Conservation (phyloP, 768 basidiomycete species). For the Leccinum broughii region DNA sequence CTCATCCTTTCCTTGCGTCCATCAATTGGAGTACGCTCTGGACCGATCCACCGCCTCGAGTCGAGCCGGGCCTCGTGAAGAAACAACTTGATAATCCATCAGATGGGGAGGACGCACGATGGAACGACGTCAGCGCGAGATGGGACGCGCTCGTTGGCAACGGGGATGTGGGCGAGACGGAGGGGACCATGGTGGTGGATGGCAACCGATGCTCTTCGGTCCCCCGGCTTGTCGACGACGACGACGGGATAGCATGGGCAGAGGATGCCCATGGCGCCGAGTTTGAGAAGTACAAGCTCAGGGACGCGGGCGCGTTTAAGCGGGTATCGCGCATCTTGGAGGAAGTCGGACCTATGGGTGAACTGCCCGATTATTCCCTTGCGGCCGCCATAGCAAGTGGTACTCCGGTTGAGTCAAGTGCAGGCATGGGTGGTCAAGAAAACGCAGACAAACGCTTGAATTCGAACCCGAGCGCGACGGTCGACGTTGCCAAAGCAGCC, state of each 20-base stretch:
- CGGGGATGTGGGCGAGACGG: conserved; percentile 23
- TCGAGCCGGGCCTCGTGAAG: conserved; percentile 59
- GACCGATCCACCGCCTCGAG: conserved; percentile 57
- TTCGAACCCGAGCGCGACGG: neutral
- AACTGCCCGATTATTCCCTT: conserved; percentile 36
- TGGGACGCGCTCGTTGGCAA: conserved; percentile 51
- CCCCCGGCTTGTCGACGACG: neutral
- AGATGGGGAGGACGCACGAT: conserved; percentile 36
- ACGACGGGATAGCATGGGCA: conserved; percentile 55
- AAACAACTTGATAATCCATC: conserved; percentile 28
- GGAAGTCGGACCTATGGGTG: conserved; percentile 47
- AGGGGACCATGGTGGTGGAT: conserved; percentile 8
- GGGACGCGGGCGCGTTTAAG: conserved; percentile 8
- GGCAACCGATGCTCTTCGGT: neutral
- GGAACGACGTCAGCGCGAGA: conserved; percentile 53
- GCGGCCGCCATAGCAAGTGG: neutral
- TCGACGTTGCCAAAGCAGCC: neutral
- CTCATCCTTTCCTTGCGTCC: conserved; percentile 60
- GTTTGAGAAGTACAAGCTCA: conserved; percentile 28
- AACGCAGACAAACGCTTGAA: neutral
- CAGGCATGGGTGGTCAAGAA: neutral
- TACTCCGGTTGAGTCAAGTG: neutral
- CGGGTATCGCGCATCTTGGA: conserved; percentile 30
- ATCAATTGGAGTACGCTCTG: conserved; percentile 67
- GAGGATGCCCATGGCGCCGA: conserved; percentile 43